A percentile compares a stretch with the other conserved stretches of the same genome.
Evolutionary conservation across 352 stramenopile genomes (phyloP).

Genomic region (Phytophthora sp.): DNA sequence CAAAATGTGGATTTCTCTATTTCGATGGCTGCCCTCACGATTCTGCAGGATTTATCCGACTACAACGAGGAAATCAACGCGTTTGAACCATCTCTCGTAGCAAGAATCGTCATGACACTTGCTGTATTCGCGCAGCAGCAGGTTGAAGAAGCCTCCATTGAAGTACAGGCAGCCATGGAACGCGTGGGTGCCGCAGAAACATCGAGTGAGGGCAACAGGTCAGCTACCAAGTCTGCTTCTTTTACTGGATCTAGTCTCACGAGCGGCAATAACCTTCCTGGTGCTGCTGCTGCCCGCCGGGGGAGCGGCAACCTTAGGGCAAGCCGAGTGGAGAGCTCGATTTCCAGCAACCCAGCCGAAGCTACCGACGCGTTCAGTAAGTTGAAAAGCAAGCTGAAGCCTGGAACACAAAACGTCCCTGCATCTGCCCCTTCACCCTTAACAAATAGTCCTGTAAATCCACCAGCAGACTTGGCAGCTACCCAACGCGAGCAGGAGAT

Average conservation of each 20-base stretch:
- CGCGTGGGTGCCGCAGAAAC: constrained; percentile 35
- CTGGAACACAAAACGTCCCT: constrained; percentile 30
- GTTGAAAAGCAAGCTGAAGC: constrained; percentile 73
- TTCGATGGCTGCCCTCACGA: constrained; percentile 77
- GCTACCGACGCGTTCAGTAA: constrained; percentile 68
- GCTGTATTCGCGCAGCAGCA: constrained; percentile 87
- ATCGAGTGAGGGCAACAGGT: constrained; percentile 19
- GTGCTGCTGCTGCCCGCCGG: constrained; percentile 29
- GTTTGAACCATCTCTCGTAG: constrained; percentile 69
- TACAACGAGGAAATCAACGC: constrained; percentile 76
- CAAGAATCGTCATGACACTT: constrained; percentile 89
- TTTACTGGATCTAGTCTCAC: constrained; percentile 43
- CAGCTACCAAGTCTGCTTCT: constrained; percentile 34
- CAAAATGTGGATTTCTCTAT: constrained; percentile 77
- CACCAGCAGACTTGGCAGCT: constrained; percentile 2
- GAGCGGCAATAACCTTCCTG: constrained; percentile 19
- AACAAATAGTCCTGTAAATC: constrained; percentile 36
- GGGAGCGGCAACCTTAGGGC: constrained; percentile 55
- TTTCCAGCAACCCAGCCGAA: constrained; percentile 37
- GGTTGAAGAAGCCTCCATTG: constrained; percentile 87
- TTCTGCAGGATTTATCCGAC: constrained; percentile 81
- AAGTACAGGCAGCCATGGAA: constrained; percentile 85
- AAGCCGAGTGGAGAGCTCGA: constrained; percentile 48
- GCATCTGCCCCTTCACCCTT: constrained; percentile 46
- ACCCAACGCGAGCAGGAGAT: constrained; percentile 62